These are phyloP conservation scores for Cymbidium sinense DNA, from an alignment of 106 monocot species.

Conservation along the genomic window DNA sequence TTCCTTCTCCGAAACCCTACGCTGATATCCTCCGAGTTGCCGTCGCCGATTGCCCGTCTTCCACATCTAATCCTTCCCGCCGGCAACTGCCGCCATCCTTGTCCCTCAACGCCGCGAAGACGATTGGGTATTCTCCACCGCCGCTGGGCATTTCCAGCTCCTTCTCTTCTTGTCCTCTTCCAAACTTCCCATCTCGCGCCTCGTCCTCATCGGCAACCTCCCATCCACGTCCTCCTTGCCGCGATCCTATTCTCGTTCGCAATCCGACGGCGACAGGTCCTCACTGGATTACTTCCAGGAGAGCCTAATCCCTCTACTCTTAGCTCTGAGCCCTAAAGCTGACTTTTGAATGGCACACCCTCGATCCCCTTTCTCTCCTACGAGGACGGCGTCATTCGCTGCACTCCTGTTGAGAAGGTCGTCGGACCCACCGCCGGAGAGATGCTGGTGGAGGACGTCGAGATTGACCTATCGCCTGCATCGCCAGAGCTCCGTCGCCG, in stretches of 20 bases:
- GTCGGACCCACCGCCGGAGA: constrained; percentile 50
- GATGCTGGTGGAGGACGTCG: constrained; percentile 83
- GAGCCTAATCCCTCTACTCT: constrained; percentile 47
- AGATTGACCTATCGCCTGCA: constrained; percentile 18
- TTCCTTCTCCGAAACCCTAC: constrained; percentile 14
- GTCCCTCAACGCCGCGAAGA: constrained; percentile 59
- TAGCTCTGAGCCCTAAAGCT: constrained; percentile 55
- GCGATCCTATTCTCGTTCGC: constrained; percentile 8
- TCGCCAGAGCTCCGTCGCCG: constrained; percentile 38
- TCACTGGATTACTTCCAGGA: constrained; percentile 11
- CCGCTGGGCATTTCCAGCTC: constrained; percentile 58
- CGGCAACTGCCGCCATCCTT: constrained; percentile 41
- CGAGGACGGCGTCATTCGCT: constrained; percentile 54
- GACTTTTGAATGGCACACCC: constrained; percentile 26
- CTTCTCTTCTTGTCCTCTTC: constrained; percentile 29
- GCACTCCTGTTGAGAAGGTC: constrained; percentile 32
- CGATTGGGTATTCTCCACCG: constrained; percentile 78
- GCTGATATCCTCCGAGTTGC: constrained; percentile 38
- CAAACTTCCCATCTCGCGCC: constrained; percentile 21
- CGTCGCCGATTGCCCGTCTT: constrained; percentile 58
- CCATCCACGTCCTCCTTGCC: constrained; percentile 14
- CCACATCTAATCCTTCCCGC: neutral
- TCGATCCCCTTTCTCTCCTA: constrained; percentile 61
- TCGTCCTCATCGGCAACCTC: constrained; percentile 54
- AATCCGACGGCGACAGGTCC: neutral